Conservation (phyloP, 2,329 filamentous ascomycete genomes). For the Claviceps africana region DNA sequence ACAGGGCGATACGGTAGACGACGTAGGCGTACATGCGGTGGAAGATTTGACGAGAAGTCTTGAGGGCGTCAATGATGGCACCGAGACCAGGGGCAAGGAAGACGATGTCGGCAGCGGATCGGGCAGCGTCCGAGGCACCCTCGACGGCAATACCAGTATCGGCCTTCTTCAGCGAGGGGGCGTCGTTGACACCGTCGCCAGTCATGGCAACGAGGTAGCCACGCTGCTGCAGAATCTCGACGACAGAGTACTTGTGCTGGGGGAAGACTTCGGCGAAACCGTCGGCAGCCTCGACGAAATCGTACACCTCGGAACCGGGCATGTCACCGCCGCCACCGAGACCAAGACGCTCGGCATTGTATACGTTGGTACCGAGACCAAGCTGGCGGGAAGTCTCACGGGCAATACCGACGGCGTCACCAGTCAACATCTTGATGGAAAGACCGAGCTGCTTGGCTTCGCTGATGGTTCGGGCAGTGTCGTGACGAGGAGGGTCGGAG, state of each 20-base stretch:
- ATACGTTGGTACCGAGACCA: constrained; percentile 83
- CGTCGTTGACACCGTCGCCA: constrained; percentile 90
- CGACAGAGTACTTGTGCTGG: constrained; percentile 89
- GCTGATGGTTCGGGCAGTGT: constrained; percentile 79
- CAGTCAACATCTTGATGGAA: constrained; percentile 92
- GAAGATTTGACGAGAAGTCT: constrained; percentile 89
- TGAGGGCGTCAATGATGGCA: constrained; percentile 83
- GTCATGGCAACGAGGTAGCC: constrained; percentile 93
- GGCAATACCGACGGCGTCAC: constrained; percentile 85
- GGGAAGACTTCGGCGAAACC: constrained; percentile 92
- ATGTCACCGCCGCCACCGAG: constrained; percentile 82
- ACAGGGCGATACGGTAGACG: constrained; percentile 86
- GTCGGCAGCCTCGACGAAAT: constrained; percentile 90
- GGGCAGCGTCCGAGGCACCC: constrained; percentile 80
- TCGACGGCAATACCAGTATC: constrained; percentile 93
- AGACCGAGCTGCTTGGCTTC: constrained; percentile 80
- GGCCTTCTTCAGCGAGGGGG: constrained; percentile 85
- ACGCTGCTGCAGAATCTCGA: constrained; percentile 86
- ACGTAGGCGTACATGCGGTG: constrained; percentile 96
- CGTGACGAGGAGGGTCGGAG: constrained; percentile 79
- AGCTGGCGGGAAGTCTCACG: constrained; percentile 84
- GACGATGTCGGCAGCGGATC: constrained; percentile 84
- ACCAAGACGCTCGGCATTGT: constrained; percentile 85
- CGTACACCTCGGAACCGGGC: constrained; percentile 86
- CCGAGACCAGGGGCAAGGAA: constrained; percentile 85